Base-by-base conservation (phyloP, 305 asterid species). In the Stenogyne calaminthoides region DNA sequence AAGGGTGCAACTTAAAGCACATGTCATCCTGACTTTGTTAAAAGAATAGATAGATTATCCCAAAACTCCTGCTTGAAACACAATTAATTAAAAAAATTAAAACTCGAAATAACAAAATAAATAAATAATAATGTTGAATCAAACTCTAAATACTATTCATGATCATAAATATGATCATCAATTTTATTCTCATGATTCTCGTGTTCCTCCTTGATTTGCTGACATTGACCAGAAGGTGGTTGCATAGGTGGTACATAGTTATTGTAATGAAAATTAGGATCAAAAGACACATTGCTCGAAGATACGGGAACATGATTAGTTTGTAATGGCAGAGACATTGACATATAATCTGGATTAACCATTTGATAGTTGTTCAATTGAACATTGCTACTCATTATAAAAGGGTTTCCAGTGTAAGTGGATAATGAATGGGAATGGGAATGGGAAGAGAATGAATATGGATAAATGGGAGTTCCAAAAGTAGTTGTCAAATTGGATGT, bases 181-280 rank as follows among this genome's bases (percentile, higher is more conserved):
- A 71, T 15, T 72, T 78, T 32, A 63, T 80, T 88, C 67, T 74
- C 69, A 22, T 76, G 78, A 59, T 81, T 88, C 73, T 66, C 80
- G 67, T 81, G 81, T 81, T 87, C 95, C 69, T 82, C 87, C 77
- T 89, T 85, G 16, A 65, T 69, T 64, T 72, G 77, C 70, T 78
- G 68, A 5, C 22, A 19, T 49, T 49, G 56, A 46, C 14, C n/a
- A 4, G 79, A 57, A 59, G 47, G 47, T 40, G 47, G 14, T 40
- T 42, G 78, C 54, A 19, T 40, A 56, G 65, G 68, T n/a, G 18
- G 9, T 27, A 57, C 36, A 32, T 79, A 74, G 14, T 72, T 81
- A 51, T 34, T 75, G 29, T 79, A 77, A 6, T 72, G 73, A 14
- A 79, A 84, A 56, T 51, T 64, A 3, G 71, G 65, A 57, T 63